These are phyloP conservation scores for Cucumis hystrix DNA, from an alignment of 306 rosid species.

Conservation along the genomic window DNA sequence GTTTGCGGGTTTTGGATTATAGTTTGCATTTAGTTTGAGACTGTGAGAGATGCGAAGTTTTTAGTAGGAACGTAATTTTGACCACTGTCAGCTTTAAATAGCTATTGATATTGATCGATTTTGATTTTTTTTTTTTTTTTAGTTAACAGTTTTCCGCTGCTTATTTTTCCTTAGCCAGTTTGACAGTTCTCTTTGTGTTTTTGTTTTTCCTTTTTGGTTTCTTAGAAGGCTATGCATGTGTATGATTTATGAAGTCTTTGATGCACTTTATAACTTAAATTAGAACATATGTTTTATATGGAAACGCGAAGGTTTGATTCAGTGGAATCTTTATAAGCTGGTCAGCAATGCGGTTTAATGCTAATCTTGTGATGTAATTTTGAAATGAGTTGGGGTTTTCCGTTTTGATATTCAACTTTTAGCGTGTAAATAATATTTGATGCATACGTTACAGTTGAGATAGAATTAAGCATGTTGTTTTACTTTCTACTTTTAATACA, in stretches of 20 bases:
- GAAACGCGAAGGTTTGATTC: not conserved
- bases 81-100: not conserved
- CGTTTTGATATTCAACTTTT: not conserved
- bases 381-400: not conserved
- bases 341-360: not conserved
- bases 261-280: not conserved
- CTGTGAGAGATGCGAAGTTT: not conserved
- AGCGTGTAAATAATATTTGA: not conserved
- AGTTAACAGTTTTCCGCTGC: not conserved
- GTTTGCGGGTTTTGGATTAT: not conserved
- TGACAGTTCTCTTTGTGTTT: not conserved
- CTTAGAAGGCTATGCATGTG: not conserved
- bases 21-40: not conserved
- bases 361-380: not conserved
- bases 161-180: not conserved
- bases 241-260: not conserved
- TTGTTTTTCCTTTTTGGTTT: not conserved
- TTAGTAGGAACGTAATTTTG: not conserved
- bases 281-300: not conserved
- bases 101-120: not conserved
- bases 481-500: not conserved
- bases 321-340: not conserved
- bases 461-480: not conserved
- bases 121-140: not conserved
- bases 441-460: not conserved